phyloP scores from a whole-genome alignment of 2,329 filamentous ascomycete species.

The Fusarium burgessii region DNA sequence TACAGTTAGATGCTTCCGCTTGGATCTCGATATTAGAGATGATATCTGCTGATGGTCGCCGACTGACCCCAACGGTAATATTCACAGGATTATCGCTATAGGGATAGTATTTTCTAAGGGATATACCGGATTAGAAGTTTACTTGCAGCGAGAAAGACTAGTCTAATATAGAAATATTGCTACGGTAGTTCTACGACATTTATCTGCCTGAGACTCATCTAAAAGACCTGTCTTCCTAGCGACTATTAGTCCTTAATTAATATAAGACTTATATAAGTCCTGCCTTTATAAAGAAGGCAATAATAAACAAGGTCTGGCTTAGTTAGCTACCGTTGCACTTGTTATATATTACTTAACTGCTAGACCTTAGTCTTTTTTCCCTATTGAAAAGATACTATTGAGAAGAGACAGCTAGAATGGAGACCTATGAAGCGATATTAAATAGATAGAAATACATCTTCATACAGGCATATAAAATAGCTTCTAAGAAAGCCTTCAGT shows the following conservation, averaged over 20 bases:
- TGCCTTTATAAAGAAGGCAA: too few relatives aligned
- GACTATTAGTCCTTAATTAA: background rate
- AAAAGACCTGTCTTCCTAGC: background rate
- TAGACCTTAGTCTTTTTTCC: background rate
- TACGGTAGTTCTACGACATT: background rate
- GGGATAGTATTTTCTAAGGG: background rate
- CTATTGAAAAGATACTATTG: background rate
- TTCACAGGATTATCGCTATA: background rate
- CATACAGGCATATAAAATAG: background rate
- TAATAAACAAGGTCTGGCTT: too few relatives aligned
- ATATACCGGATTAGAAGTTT: background rate
- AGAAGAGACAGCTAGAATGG: background rate
- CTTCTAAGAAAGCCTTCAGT: background rate
- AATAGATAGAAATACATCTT: too few relatives aligned
- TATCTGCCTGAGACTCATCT: background rate
- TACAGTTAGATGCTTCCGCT: background rate
- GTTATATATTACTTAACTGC: background rate
- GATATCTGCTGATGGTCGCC: background rate
- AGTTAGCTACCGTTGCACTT: too few relatives aligned
- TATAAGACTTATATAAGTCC: background rate
- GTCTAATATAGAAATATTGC: background rate
- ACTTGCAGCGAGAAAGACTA: background rate
- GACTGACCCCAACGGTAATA: background rate
- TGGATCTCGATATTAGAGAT: background rate
- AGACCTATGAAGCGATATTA: background rate